A percentile compares a stretch with the other conserved stretches of the same genome.
Evolutionary conservation across 139 green algal species (phyloP).

Genomic region (Microglena sp.): DNA sequence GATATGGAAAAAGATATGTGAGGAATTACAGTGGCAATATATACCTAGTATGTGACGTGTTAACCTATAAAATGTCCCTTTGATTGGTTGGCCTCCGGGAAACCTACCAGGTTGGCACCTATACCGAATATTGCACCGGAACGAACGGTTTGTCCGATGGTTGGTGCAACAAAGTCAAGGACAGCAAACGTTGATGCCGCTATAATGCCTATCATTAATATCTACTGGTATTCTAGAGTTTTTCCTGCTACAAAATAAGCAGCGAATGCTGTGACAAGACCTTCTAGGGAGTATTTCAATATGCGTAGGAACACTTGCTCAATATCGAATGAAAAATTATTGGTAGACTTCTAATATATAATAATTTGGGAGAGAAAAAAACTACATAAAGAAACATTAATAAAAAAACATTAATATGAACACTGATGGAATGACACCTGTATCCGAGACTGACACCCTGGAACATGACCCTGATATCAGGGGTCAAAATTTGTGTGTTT

Average conservation of each 20-base stretch:
- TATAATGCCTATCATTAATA: conserved; percentile 12
- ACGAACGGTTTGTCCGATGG: conserved; percentile 10
- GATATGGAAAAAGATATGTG: conserved; percentile 25
- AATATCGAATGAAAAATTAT: no score
- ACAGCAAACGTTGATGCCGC: conserved; percentile 16
- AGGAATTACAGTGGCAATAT: conserved; percentile 17
- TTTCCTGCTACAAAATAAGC: conserved; percentile 10
- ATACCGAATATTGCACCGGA: conserved; percentile 11
- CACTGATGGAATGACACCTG: no score
- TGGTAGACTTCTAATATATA: no score
- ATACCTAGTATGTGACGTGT: no score
- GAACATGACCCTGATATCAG: conserved; percentile 2
- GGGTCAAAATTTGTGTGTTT: conserved; percentile 5
- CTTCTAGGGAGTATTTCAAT: conserved; percentile 15
- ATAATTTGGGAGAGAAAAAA: no score
- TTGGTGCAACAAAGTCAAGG: conserved; percentile 14
- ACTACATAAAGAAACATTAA: no score
- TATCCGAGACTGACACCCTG: neutral
- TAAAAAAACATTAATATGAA: no score
- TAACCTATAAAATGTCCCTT: no score
- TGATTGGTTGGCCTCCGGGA: conserved; percentile 4
- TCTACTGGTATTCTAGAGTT: neutral
- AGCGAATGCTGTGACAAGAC: neutral
- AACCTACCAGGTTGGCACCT: conserved; percentile 15
- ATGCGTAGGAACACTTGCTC: no score